phyloP scores from a whole-genome alignment of 1,139 yeast genomes.

The Geotrichum reessii region DNA sequence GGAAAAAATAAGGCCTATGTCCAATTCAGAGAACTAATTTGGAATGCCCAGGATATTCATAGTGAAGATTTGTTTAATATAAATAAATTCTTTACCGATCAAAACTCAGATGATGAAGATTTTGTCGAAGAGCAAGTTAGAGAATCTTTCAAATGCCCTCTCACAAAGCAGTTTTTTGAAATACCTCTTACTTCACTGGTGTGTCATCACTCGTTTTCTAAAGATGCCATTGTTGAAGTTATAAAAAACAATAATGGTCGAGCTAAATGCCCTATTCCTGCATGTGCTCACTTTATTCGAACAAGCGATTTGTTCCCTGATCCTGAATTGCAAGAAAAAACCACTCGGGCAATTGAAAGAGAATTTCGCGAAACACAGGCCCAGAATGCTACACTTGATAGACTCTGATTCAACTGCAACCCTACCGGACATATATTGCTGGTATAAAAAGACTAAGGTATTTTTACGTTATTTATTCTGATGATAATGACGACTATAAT shows the following conservation, averaged over 20 bases:
- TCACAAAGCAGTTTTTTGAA: conserved; percentile 26
- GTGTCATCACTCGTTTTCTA: conserved; percentile 29
- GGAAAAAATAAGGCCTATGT: conserved; percentile 5
- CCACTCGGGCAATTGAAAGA: conserved; percentile 22
- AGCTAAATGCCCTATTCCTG: conserved; percentile 29
- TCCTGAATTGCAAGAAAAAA: conserved; percentile 23
- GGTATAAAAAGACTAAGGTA: not conserved
- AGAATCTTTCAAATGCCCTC: conserved; percentile 30
- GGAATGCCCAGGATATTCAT: conserved; percentile 17
- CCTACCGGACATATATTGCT: not conserved
- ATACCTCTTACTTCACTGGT: conserved; percentile 28
- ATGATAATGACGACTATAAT: no score
- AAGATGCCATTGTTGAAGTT: conserved; percentile 25
- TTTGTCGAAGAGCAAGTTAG: conserved; percentile 27
- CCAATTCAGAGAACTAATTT: conserved; percentile 19
- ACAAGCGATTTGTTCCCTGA: conserved; percentile 18
- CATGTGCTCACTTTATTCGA: conserved; percentile 22
- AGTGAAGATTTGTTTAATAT: conserved; percentile 26
- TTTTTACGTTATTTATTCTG: not conserved
- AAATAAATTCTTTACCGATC: conserved; percentile 24
- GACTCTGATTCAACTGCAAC: conserved; percentile 29
- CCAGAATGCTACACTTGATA: conserved; percentile 20
- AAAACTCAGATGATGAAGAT: conserved; percentile 28
- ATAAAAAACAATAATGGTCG: conserved; percentile 6
- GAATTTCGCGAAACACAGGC: conserved; percentile 22